These are phyloP conservation scores for Raffaelea arxii DNA, from an alignment of 2,329 filamentous ascomycete species.

Conservation along the genomic window DNA sequence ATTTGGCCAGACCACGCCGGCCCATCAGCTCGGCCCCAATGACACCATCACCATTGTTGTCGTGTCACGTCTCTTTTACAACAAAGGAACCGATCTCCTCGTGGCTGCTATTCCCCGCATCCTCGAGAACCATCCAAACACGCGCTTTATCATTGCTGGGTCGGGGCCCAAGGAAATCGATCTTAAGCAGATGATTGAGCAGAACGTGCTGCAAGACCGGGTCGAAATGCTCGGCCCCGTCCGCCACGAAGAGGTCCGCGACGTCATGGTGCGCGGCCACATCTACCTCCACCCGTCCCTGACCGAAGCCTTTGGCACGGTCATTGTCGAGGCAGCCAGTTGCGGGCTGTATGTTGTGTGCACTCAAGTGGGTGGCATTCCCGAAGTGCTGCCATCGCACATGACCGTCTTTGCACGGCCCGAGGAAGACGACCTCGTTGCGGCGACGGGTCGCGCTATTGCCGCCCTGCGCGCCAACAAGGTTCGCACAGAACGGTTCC, in stretches of 20 bases:
- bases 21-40: conserved; percentile 64
- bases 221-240: conserved; percentile 88
- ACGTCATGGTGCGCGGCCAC: conserved; percentile 94
- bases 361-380: conserved; percentile 92
- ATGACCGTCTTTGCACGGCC: conserved; percentile 98
- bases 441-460: conserved; percentile 83
- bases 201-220: conserved; percentile 84
- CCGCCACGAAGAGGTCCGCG: conserved; percentile 89
- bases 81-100: conserved; percentile 95
- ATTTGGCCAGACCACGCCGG: conserved; percentile 35
- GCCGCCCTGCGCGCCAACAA: conserved; percentile 74
- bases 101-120: conserved; percentile 93
- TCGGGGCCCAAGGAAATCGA: conserved; percentile 96
- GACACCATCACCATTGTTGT: conserved; percentile 95
- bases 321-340: conserved; percentile 92
- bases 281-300: conserved; percentile 93
- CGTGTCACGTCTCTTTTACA: conserved; percentile 95
- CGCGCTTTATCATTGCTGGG: conserved; percentile 92
- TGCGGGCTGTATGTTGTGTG: conserved; percentile 96
- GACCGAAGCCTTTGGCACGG: conserved; percentile 94
- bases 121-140: conserved; percentile 78
- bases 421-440: conserved; percentile 89
- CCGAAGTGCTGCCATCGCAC: conserved; percentile 86
- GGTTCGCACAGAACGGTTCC: conserved; percentile 85
- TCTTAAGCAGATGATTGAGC: conserved; percentile 95